phyloP scores from a whole-genome alignment of 2,329 filamentous ascomycete genomes.

The Xylariaceae sp. region DNA sequence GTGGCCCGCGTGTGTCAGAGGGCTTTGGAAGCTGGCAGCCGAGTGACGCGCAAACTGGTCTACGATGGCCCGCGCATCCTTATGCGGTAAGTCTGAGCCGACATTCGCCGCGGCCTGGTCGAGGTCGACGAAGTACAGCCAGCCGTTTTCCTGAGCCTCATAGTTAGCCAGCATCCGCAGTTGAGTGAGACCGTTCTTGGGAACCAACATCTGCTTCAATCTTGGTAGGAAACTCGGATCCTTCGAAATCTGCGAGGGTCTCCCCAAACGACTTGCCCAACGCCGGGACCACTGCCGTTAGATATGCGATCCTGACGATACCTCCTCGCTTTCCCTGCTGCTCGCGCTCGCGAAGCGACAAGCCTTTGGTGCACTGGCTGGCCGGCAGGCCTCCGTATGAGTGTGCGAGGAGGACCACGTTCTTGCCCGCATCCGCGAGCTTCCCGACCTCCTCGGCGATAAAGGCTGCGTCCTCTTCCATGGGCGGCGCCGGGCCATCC shows the following conservation, averaged over 20 bases:
- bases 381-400: constrained; percentile 12
- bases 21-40: constrained; percentile 20
- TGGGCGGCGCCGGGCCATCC: constrained; percentile 11
- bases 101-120: constrained; percentile 9
- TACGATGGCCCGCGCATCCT: constrained; percentile 13
- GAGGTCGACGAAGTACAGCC: constrained; percentile 17
- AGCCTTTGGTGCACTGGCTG: constrained; percentile 23
- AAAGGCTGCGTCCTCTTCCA: constrained; percentile 25
- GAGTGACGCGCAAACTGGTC: constrained; percentile 21
- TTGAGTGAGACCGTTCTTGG: neutral
- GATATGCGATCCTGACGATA: constrained; percentile 24
- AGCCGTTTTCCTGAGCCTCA: constrained; percentile 15
- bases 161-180: neutral
- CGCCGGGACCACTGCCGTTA: constrained; percentile 18
- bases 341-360: constrained; percentile 23
- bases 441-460: constrained; percentile 22
- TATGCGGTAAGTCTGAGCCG: constrained; percentile 18
- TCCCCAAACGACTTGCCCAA: too few species aligned
- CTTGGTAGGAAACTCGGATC: too few species aligned
- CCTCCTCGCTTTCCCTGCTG: constrained; percentile 26
- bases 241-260: too few species aligned
- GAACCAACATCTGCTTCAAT: constrained; percentile 1
- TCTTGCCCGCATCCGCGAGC: constrained; percentile 22
- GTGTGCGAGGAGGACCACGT: constrained; percentile 12
- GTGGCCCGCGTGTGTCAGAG: constrained; percentile 29